Conservation (phyloP, 441 rosid genomes). For the Populus hybrid region DNA sequence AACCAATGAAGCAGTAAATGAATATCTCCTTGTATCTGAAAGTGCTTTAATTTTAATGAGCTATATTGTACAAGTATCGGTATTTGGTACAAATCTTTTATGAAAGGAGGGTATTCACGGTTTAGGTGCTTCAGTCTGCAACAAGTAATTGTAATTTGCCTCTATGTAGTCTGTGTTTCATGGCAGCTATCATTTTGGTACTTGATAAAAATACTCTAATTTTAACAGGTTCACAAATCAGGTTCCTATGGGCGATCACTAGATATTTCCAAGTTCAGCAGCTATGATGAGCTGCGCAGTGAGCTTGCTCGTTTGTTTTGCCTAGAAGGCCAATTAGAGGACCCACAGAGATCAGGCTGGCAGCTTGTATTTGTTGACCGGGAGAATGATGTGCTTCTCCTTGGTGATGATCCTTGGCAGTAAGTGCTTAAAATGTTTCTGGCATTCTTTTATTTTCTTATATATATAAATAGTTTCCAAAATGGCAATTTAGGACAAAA, state of each 20-base stretch:
- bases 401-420: slow-evolving; percentile 99
- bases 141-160: neutral
- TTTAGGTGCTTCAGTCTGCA: neutral
- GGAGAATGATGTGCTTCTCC: slow-evolving; percentile 99
- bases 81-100: neutral
- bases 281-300: slow-evolving; percentile 93
- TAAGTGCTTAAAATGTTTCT: slow-evolving; percentile 36
- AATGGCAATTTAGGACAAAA: neutral
- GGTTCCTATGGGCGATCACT: slow-evolving; percentile 91
- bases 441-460: neutral
- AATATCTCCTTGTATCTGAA: neutral
- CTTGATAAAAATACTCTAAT: neutral
- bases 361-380: slow-evolving; percentile 99
- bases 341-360: slow-evolving; percentile 99
- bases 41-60: neutral
- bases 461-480: neutral
- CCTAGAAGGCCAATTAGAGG: slow-evolving; percentile 95
- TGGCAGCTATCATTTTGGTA: neutral
- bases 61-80: neutral
- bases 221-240: slow-evolving; percentile 74
- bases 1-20: neutral
- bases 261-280: slow-evolving; percentile 91
- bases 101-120: neutral
- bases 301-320: slow-evolving; percentile 96
- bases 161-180: neutral